These are phyloP conservation scores for Cyberlindnera euphorbiiphila DNA, from an alignment of 805 yeast genomes.

Conservation along the genomic window DNA sequence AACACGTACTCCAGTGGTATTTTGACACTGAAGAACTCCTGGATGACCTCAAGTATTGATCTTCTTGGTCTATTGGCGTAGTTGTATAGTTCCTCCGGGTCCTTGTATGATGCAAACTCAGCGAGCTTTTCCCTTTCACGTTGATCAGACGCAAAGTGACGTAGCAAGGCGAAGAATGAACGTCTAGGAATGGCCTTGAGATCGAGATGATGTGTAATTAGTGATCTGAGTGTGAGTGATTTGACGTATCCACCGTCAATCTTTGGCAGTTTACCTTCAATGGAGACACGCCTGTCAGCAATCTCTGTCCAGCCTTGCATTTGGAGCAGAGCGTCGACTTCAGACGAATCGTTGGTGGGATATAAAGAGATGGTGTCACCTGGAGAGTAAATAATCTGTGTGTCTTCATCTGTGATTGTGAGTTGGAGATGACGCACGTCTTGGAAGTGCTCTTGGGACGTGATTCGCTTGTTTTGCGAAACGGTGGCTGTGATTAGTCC, in stretches of 20 bases:
- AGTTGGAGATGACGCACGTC: conserved; percentile 66
- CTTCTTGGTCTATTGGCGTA: conserved; percentile 93
- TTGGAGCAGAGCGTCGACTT: conserved; percentile 61
- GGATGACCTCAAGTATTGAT: conserved; percentile 75
- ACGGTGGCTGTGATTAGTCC: conserved; percentile 41
- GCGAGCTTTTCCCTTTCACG: conserved; percentile 71
- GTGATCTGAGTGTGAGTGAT: conserved; percentile 63
- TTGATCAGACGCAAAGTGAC: conserved; percentile 73
- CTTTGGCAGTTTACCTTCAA: conserved; percentile 14
- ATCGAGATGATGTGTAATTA: conserved; percentile 79
- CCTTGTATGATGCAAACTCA: conserved; percentile 70
- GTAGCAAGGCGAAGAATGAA: conserved; percentile 67
- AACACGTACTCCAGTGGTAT: conserved; percentile 74
- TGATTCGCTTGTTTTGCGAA: conserved; percentile 52
- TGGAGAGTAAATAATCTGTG: conserved; percentile 44
- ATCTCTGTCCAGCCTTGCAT: conserved; percentile 70
- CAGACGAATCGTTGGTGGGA: conserved; percentile 62
- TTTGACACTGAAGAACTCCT: conserved; percentile 72
- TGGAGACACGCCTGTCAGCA: conserved; percentile 58
- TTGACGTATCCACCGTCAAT: conserved; percentile 60
- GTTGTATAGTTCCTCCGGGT: conserved; percentile 77
- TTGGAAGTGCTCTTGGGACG: conserved; percentile 75
- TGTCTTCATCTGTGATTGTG: conserved; percentile 1
- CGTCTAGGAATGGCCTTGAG: conserved; percentile 78
- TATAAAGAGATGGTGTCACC: conserved; percentile 82